Percentiles rank a stretch among this genome's conserved stretches.
Conservation (phyloP, 495 filamentous ascomycete species). For the Annulohypoxylon bovei region DNA sequence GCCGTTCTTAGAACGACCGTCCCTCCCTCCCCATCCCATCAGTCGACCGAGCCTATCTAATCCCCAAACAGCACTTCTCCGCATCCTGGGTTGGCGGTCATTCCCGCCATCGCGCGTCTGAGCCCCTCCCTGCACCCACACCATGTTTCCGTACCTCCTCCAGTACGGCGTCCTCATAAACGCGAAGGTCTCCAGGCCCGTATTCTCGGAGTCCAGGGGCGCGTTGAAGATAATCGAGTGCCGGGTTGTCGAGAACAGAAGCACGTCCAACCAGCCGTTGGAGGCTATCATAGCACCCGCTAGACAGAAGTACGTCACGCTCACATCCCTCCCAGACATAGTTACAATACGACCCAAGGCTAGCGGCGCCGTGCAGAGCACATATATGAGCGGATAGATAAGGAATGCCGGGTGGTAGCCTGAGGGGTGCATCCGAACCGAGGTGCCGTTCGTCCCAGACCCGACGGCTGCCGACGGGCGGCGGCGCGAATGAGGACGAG, state of each 20-base stretch:
- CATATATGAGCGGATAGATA: constrained; percentile 78
- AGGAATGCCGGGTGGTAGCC: constrained; percentile 73
- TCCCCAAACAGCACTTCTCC: constrained; percentile 24
- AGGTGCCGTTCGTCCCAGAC: not conserved
- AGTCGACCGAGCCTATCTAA: constrained; percentile 3
- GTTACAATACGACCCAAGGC: constrained; percentile 74
- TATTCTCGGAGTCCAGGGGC: constrained; percentile 51
- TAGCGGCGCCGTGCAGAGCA: constrained; percentile 75
- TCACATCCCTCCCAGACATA: constrained; percentile 65
- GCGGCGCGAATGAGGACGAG: constrained; percentile 16
- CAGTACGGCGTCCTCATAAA: constrained; percentile 59
- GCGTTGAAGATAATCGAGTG: constrained; percentile 60
- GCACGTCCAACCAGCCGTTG: constrained; percentile 77
- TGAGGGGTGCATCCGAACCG: constrained; percentile 26
- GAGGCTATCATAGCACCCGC: constrained; percentile 78
- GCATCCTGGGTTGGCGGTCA: constrained; percentile 35
- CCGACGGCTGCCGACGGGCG: constrained; percentile 10
- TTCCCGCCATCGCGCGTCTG: constrained; percentile 15
- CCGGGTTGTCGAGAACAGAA: constrained; percentile 78
- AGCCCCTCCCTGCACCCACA: constrained; percentile 54
- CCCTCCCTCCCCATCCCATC: constrained; percentile 14
- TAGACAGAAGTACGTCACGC: constrained; percentile 69
- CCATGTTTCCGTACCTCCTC: constrained; percentile 54
- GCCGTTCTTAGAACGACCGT: constrained; percentile 24
- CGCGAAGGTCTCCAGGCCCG: constrained; percentile 58